A percentile compares a stretch with the other conserved stretches of the same genome.
Conservation (phyloP, 2,329 filamentous ascomycete genomes). For the Lecanoromycetidae sp. region DNA sequence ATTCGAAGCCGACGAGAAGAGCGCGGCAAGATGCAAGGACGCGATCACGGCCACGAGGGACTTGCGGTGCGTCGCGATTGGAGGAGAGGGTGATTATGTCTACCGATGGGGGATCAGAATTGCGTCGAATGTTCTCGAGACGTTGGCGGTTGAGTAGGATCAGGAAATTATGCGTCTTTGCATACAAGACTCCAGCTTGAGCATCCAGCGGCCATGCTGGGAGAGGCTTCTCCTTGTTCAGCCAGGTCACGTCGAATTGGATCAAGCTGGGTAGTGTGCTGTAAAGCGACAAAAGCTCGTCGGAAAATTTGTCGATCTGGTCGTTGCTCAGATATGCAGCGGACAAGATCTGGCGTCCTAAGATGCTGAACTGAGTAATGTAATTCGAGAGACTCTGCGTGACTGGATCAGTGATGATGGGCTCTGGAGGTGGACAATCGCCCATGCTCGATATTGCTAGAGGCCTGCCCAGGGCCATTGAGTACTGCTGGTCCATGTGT, state of each 20-base stretch:
- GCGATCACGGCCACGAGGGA: conserved; percentile 25
- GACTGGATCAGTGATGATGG: conserved; percentile 33
- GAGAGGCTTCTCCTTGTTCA: conserved; percentile 26
- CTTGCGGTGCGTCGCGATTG: conserved; percentile 16
- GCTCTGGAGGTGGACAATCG: conserved; percentile 36
- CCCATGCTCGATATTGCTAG: conserved; percentile 39
- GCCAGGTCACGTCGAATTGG: conserved; percentile 37
- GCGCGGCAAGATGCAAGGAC: conserved; percentile 31
- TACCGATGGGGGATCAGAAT: conserved; percentile 13
- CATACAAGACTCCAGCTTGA: conserved; percentile 36
- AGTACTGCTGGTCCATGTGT: conserved; percentile 41
- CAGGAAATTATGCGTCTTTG: conserved; percentile 38
- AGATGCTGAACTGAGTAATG: conserved; percentile 35
- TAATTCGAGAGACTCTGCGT: conserved; percentile 35
- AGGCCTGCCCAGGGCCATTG: conserved; percentile 37
- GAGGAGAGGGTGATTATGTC: conserved; percentile 17
- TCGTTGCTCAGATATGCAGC: conserved; percentile 31
- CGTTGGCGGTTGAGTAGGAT: conserved; percentile 39
- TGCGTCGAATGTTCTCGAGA: conserved; percentile 20
- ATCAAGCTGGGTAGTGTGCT: conserved; percentile 37
- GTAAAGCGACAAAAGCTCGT: conserved; percentile 31
- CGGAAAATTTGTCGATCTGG: conserved; percentile 38
- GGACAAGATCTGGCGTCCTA: conserved; percentile 37
- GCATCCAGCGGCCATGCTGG: conserved; percentile 37
- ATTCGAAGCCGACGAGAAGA: conserved; percentile 35